Conservation (phyloP, 176 grass and related monocot species). For the Triticum monococcum region DNA sequence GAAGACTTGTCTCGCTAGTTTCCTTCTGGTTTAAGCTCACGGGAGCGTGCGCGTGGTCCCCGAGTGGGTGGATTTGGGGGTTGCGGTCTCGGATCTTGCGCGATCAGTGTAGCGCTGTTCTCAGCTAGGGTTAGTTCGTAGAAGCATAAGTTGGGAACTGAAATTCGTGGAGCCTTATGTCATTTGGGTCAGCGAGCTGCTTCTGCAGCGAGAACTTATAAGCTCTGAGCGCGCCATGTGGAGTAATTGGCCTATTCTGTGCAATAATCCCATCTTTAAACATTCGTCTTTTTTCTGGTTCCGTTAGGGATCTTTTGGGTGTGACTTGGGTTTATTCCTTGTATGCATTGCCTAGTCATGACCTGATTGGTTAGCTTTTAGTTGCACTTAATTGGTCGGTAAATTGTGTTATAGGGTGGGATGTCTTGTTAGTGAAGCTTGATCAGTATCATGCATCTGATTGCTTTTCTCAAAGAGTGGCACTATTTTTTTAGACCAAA, state of each 20-base stretch:
- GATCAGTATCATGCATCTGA: neutral
- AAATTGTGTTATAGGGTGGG: neutral
- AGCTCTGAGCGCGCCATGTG: neutral
- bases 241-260: neutral
- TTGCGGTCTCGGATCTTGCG: neutral
- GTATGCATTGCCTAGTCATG: neutral
- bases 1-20: neutral
- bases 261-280: neutral
- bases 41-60: neutral
- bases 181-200: neutral
- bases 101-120: constrained; percentile 16
- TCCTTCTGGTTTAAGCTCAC: neutral
- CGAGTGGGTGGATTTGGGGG: constrained; percentile 9
- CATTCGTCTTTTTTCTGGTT: neutral
- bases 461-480: neutral
- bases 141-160: constrained; percentile 12
- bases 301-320: neutral
- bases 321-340: neutral
- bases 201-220: neutral
- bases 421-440: constrained; percentile 20
- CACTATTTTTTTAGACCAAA: neutral
- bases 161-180: neutral
- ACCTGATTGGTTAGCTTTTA: neutral
- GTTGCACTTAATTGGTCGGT: constrained; percentile 1
- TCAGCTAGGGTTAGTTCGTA: constrained; percentile 34